Evolutionary conservation across 2,329 filamentous ascomycete genomes (phyloP), one percentile per base, ranked within the genome.

Genomic region (Exutisphaerella laricina): DNA sequence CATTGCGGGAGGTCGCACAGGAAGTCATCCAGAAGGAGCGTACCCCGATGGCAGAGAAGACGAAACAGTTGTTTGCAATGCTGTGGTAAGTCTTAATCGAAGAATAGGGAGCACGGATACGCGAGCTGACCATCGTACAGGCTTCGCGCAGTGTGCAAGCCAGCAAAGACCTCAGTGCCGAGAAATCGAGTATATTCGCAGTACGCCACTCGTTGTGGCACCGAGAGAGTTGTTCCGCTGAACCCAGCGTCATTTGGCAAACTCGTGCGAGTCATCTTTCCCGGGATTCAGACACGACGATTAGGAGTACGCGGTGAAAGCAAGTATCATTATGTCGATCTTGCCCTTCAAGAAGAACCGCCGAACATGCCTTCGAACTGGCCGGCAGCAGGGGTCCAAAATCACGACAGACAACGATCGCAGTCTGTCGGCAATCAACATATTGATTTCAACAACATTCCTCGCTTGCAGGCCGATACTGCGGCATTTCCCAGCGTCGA

Each of bases 241-340:
- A 98, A 98, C 60, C 92, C 92, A 30, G 92, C 92, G 7, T 97
- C 90, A 20, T 98, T 98, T 66, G 92, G 92, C 43, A 98, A 98
- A 66, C 78, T 98, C 31, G 92, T 98, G 23, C 82, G 92, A 22
- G 90, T 98, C 28, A 84, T 98, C 39, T 98, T 97, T 57, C 90
- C 92, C 0, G 90, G 89, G 30, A 82, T 98, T 16, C 90, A 94
- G 67, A 98, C 92, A 22, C 78, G 92, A 46, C 79, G 92, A 51
- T 74, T 98, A 9, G 92, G 92, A 50, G 89, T 97, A 34, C 81
- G 92, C 40, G 92, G 92, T 51, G 90, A 97, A 69, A 98, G 92
- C 10, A 98, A 98, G 64, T 98, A 98, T 64, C 92, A 98, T 66
- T 98, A 98, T 59, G 73, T 75, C 36, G 73, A 76, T 51, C 64